Base-by-base conservation (phyloP, 2,329 filamentous ascomycete genomes). In the Simplicillium sp. region DNA sequence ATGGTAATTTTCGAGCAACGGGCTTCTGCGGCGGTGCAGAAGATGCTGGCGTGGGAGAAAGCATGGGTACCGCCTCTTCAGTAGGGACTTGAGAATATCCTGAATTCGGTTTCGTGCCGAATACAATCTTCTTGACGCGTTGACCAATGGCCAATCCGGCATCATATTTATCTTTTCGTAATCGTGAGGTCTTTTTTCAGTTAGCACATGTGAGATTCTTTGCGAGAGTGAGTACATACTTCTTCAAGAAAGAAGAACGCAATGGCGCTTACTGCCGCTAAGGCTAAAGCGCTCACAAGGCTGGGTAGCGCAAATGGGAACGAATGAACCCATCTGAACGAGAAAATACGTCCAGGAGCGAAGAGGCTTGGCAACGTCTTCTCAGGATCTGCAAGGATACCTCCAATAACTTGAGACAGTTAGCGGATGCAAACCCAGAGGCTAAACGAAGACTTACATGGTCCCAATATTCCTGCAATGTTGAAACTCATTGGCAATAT, bases 281-380 rank as follows among this genome's bases (percentile, higher is more conserved):
- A 68, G 42, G 82, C 78, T 0, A 70, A 45, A 2, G 76, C 77
- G 50, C 78, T 84, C 38, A 84, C 63, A 1, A 87, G 58, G 50
- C 83, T 85, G 0, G 83, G 83, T 32, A 87, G 61, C 1, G 80
- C 80, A 59, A 82, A 87, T 0, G 82, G 82, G 58, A 77, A 86
- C 38, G 62, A 60, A 15, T 61, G 65, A 67, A 84, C 76, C 78
- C 82, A 84, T 46, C 68, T 60, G 2, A 80, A 78, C 0, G 77
- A 79, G 36, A 84, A 55, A 0, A 67, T 46, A 1, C 76, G 77
- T 1, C 67, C 70, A 3, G 74, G 68, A 1, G 78, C 80, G 51
- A 87, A 86, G 0, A 83, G 40, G 0, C 59, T 58, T 0, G 82
- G 82, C 52, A 84, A 75, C 9, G 65, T 80, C 7, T 63, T 65